phyloP scores from a whole-genome alignment of 345 rosid species.

The Citrus sp. region DNA sequence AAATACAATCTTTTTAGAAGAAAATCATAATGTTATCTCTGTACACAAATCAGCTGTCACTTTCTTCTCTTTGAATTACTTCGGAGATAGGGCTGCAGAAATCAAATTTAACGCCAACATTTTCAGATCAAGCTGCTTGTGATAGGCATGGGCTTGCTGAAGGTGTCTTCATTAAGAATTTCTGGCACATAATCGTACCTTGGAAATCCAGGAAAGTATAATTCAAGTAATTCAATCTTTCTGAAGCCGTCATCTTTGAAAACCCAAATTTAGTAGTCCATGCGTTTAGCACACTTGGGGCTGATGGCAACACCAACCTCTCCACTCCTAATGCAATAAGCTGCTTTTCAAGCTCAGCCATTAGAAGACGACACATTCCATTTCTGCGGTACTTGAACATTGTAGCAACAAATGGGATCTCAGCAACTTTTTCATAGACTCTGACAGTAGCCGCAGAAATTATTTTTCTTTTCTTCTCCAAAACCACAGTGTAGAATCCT shows the following conservation, averaged over 20 bases:
- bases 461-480: conserved; percentile 48
- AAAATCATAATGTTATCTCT: background rate
- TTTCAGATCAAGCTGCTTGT: background rate
- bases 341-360: conserved; percentile 49
- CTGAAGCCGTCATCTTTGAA: conserved; percentile 29
- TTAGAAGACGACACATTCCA: conserved; percentile 53
- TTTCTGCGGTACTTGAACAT: conserved; percentile 30
- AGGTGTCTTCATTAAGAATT: conserved; percentile 17
- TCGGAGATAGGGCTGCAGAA: conserved; percentile 16
- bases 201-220: conserved; percentile 43
- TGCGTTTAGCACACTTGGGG: conserved; percentile 29
- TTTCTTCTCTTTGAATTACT: conserved; percentile 8
- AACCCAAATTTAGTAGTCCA: conserved; percentile 61
- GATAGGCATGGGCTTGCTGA: conserved; percentile 4
- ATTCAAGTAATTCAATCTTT: conserved; percentile 27
- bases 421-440: conserved; percentile 55
- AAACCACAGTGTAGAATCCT: conserved; percentile 63
- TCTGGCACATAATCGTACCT: conserved; percentile 51
- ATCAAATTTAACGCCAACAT: background rate
- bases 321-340: conserved; percentile 45
- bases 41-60: background rate
- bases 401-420: conserved; percentile 57
- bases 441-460: conserved; percentile 61
- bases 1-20: background rate
- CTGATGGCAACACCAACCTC: conserved; percentile 50